These are phyloP conservation scores for Apiospora saccharicola DNA, from an alignment of 2,329 filamentous ascomycete genomes.

Conservation along the genomic window DNA sequence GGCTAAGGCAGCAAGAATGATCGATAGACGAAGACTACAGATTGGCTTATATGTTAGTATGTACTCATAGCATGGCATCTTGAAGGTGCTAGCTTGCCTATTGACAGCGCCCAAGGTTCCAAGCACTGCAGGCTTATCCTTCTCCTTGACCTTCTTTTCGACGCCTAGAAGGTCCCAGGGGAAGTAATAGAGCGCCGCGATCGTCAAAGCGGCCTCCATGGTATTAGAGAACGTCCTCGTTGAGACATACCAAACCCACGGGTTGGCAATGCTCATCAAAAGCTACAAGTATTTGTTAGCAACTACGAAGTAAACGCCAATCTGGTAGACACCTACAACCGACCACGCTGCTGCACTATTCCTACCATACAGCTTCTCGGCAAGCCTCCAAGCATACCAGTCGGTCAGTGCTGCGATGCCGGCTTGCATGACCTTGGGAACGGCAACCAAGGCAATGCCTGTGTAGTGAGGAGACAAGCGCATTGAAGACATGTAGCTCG, in stretches of 20 bases:
- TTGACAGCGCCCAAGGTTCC: slow-evolving; percentile 41
- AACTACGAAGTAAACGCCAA: background rate
- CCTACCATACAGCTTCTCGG: slow-evolving; percentile 74
- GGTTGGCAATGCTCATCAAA: slow-evolving; percentile 74
- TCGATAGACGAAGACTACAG: slow-evolving; percentile 64
- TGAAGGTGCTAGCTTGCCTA: slow-evolving; percentile 33
- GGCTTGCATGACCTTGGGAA: slow-evolving; percentile 80
- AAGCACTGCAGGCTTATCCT: slow-evolving; percentile 44
- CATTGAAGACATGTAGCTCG: slow-evolving; percentile 55
- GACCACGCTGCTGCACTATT: slow-evolving; percentile 70
- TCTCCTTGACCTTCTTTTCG: slow-evolving; percentile 48
- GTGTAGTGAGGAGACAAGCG: slow-evolving; percentile 24
- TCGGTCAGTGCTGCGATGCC: slow-evolving; percentile 80
- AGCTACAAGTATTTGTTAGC: slow-evolving; percentile 57
- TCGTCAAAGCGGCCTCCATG: slow-evolving; percentile 87
- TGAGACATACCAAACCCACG: slow-evolving; percentile 97
- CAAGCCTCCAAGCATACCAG: slow-evolving; percentile 87
- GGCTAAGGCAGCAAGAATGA: slow-evolving; percentile 80
- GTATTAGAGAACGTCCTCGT: slow-evolving; percentile 94
- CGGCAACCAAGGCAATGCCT: slow-evolving; percentile 60
- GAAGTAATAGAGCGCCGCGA: slow-evolving; percentile 81
- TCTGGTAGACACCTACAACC: slow-evolving; percentile 64
- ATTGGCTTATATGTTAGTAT: background rate
- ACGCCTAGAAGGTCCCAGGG: slow-evolving; percentile 77
- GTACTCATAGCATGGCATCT: background rate